A percentile compares a stretch with the other conserved stretches of the same genome.
Conservation (phyloP, 2,329 filamentous ascomycete species). For the Peltaster fructicola region DNA sequence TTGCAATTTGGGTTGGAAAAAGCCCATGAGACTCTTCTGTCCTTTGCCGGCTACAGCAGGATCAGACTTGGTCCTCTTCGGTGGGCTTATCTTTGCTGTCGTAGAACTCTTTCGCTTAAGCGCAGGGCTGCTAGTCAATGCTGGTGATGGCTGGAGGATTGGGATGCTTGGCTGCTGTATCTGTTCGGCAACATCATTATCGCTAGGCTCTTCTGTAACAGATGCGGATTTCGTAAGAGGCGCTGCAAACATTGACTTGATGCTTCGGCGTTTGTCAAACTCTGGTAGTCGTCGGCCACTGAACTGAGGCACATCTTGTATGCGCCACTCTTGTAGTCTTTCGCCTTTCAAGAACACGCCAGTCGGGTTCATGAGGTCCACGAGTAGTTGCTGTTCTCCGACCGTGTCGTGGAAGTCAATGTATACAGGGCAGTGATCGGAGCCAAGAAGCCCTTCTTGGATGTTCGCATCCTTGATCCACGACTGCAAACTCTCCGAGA, state of each 20-base stretch:
- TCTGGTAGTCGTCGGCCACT: slow-evolving; percentile 77
- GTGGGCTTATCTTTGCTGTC: slow-evolving; percentile 13
- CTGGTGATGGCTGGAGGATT: not conserved
- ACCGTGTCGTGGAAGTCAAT: slow-evolving; percentile 52
- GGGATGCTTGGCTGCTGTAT: not conserved
- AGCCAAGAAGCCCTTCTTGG: slow-evolving; percentile 83
- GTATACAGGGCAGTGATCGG: slow-evolving; percentile 91
- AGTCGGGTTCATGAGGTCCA: slow-evolving; percentile 61
- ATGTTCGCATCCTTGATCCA: slow-evolving; percentile 76
- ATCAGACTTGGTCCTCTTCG: slow-evolving; percentile 36
- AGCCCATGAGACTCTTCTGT: slow-evolving; percentile 53
- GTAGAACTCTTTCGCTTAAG: slow-evolving; percentile 20
- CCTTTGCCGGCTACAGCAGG: slow-evolving; percentile 22
- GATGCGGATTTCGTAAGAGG: slow-evolving; percentile 20
- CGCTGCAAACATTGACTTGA: slow-evolving; percentile 75
- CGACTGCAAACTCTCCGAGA: slow-evolving; percentile 55
- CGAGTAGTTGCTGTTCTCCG: slow-evolving; percentile 34
- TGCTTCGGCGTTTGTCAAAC: slow-evolving; percentile 67
- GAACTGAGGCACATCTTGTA: slow-evolving; percentile 49
- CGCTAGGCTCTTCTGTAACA: slow-evolving; percentile 2
- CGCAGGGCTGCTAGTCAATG: not conserved
- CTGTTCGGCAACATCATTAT: not conserved
- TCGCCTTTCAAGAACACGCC: slow-evolving; percentile 53
- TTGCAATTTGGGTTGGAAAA: slow-evolving; percentile 50
- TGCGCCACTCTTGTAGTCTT: slow-evolving; percentile 47